Evolutionary conservation across 129 eudicot species (phyloP).

Genomic region (Rutidosis leptorrhynchoides): DNA sequence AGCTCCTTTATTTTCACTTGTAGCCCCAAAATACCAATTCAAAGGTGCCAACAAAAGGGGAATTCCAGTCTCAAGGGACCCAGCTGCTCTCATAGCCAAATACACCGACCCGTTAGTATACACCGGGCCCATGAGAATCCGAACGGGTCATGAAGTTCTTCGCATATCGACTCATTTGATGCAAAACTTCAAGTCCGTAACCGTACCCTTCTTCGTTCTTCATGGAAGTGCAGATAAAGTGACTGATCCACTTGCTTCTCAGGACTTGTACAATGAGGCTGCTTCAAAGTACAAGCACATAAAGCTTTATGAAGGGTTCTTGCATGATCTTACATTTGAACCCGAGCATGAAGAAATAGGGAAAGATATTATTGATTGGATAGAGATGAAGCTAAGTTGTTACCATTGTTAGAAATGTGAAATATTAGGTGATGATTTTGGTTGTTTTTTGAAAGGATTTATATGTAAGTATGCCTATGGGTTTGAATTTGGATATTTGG

Average conservation of each 20-base stretch:
- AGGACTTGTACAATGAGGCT: conserved; percentile 77
- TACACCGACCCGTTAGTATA: conserved; percentile 93
- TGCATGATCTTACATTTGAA: conserved; percentile 92
- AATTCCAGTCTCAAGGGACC: conserved; percentile 89
- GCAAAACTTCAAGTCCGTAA: conserved; percentile 68
- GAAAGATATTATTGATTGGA: conserved; percentile 91
- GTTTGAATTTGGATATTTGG: background rate
- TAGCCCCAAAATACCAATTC: conserved; percentile 93
- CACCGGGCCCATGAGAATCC: conserved; percentile 92
- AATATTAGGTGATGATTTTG: conserved; percentile 30
- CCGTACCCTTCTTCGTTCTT: conserved; percentile 90
- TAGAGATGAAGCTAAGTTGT: conserved; percentile 53
- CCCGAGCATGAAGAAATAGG: conserved; percentile 92
- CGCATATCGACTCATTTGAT: conserved; percentile 77
- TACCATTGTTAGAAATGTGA: conserved; percentile 17
- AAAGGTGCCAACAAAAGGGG: conserved; percentile 97
- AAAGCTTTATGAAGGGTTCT: conserved; percentile 81
- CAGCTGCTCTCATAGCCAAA: conserved; percentile 87
- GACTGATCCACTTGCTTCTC: conserved; percentile 94
- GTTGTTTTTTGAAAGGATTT: conserved; percentile 18
- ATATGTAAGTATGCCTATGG: conserved; percentile 13
- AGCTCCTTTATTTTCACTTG: conserved; percentile 89
- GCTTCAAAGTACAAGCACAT: conserved; percentile 83
- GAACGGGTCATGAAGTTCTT: conserved; percentile 91
- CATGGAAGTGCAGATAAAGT: conserved; percentile 95